These are phyloP conservation scores for Fagopyrum tataricum DNA, from an alignment of 148 eudicot species.

Conservation along the genomic window DNA sequence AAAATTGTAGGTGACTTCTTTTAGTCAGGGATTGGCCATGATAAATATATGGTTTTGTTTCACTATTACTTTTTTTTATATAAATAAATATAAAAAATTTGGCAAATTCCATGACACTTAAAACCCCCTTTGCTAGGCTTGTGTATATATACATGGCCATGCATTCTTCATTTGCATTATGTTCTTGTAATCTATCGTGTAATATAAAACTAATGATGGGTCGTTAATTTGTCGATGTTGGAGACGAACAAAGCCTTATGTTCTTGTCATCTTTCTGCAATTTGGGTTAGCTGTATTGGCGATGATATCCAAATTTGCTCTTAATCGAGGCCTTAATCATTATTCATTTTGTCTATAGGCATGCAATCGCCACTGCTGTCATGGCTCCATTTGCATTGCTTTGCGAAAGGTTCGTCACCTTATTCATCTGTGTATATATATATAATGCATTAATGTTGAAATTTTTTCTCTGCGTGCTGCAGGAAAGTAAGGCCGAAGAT, in stretches of 20 bases:
- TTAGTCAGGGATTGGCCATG: no score
- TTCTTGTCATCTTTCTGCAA: slow-evolving; percentile 44
- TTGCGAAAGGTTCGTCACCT: slow-evolving; percentile 16
- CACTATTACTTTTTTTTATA: no score
- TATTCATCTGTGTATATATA: no score
- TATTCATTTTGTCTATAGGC: slow-evolving; percentile 57
- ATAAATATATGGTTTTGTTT: no score
- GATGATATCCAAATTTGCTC: slow-evolving; percentile 46
- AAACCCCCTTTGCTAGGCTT: no score
- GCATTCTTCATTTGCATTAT: no score
- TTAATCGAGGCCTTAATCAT: slow-evolving; percentile 63
- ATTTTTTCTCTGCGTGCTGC: slow-evolving; percentile 14
- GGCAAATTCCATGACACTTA: no score
- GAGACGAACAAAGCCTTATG: slow-evolving; percentile 35
- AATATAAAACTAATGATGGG: not conserved
- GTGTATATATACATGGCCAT: no score
- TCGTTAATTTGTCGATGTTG: not conserved
- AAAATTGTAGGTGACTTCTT: no score
- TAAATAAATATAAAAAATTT: no score
- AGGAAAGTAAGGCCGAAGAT: slow-evolving; percentile 73
- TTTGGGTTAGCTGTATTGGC: slow-evolving; percentile 50
- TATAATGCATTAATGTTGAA: not conserved
- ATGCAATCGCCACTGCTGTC: slow-evolving; percentile 42
- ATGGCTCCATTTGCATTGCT: slow-evolving; percentile 58
- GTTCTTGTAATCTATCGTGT: no score